Base-by-base conservation (phyloP, 225 moss, liverwort and hornwort species). In the Thuidium tamariscinum region DNA sequence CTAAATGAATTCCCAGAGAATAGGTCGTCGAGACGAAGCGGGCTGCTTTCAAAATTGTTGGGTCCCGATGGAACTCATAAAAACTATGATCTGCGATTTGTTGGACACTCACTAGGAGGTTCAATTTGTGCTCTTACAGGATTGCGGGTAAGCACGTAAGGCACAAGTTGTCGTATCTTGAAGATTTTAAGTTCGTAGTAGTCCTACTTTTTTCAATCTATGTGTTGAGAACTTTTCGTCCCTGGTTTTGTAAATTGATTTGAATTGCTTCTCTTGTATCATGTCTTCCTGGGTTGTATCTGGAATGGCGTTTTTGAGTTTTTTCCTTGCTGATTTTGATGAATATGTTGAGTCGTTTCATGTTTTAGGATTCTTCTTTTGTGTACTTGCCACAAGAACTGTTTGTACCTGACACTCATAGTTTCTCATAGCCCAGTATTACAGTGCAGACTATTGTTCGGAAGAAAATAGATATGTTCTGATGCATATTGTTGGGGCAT, bases 91-190 rank as follows among this genome's bases (percentile, higher is more conserved):
- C 89, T 99, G 60, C 93, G 96, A 80, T 88, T 99, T 86, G 97
- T 99, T 68, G 98, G 98, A n/a, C 98, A 99, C 89, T 99, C 98
- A 11, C 89, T 99, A 66, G 98, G 98, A 83, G 98, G 97, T 82
- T 92, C 98, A 80, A 95, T 99, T 83, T 95, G 95, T 83, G 92
- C 98, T 59, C 94, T 99, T 52, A 95, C 97, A 52, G 98, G 93
- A 44, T 92, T 99, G 86, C 94, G 93, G 96, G 98, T 98, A 92
- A 76, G 92, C 76, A 42, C 30, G 69, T 16, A 37, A 32, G 41
- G 39, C 56, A 5, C 51, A 29, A 21, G 26, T 65, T 26, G 48
- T 29, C n/a, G 61, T 77, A 9, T 41, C 22, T 87, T 39, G 16
- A 67, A 41, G 14, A 68, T 54, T 57, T 25, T 9, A 25, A 16